phyloP scores from a whole-genome alignment of 164 flowering plant species.

The Dillenia turbinata region DNA sequence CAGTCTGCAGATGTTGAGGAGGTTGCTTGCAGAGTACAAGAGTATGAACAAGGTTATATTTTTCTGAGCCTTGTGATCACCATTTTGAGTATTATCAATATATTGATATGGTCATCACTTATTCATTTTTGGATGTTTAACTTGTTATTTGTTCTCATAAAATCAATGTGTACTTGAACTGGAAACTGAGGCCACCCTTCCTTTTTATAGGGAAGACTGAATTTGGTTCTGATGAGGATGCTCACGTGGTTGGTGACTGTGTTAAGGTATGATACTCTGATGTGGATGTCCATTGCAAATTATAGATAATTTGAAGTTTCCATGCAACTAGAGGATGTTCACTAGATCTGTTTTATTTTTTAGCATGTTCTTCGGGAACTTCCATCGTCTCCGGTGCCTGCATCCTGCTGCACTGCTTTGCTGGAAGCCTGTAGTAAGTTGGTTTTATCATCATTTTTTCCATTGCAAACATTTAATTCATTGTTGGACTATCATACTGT shows the following conservation, averaged over 20 bases:
- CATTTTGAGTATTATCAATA: background rate
- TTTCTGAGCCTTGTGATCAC: background rate
- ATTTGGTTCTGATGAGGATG: constrained; percentile 88
- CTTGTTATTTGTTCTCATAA: background rate
- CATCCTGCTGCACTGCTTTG: constrained; percentile 96
- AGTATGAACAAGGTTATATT: constrained; percentile 88
- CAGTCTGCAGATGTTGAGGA: constrained; percentile 99
- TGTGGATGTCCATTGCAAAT: background rate
- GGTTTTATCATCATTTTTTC: background rate
- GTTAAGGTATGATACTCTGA: constrained; percentile 58
- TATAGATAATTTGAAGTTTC: too few species aligned
- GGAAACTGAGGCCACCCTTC: background rate
- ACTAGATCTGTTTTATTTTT: constrained; percentile 11
- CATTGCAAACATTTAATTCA: constrained; percentile 2
- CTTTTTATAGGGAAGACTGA: constrained; percentile 68
- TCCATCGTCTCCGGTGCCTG: constrained; percentile 99
- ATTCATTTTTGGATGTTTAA: background rate
- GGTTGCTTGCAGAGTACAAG: constrained; percentile 91
- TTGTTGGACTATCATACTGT: background rate
- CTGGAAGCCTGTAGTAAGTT: constrained; percentile 93
- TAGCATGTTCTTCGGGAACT: constrained; percentile 98
- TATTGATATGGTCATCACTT: background rate
- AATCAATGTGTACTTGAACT: background rate
- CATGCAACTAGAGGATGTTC: background rate
- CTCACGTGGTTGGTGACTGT: constrained; percentile 98